Evolutionary conservation across 2,329 filamentous ascomycete genomes (phyloP), one percentile per base, ranked within the genome.

Genomic region (Botryotinia narcissicola): DNA sequence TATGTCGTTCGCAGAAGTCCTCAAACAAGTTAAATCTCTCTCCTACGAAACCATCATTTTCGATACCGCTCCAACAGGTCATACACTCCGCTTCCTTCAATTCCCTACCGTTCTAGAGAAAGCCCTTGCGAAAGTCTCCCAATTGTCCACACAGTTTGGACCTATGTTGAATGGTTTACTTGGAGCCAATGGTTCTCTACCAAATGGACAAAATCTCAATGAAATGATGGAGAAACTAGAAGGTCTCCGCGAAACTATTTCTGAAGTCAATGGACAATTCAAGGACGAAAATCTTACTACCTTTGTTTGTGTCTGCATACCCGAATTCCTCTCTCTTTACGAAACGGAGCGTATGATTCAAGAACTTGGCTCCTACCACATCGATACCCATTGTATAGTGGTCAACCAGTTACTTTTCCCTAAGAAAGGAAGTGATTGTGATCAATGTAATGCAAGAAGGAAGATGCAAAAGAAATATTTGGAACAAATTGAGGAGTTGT

Each of bases 391-490:
- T 85, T 91, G 92, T 81, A 98, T 99, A 82, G 96, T 99, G 63
- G 96, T 99, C 80, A 99, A 99, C 84, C 96, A 99, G 87, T 87
- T 99, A 78, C 86, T 99, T 73, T 99, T 97, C 85, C 96, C 96
- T 29, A 93, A 93, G 83, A 88, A 91, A 77, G 91, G 91, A 71
- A 97, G 92, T 81, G 88, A 90, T 51, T 99, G 96, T 83, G 94
- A 98, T 76, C 96, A 99, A 86, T 99, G 96, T 84, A 97, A 94
- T 81, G 93, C 96, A 63, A 87, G 96, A 77, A 87, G 95, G 80
- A 97, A 97, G 86, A 99, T 99, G 96, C 96, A 99, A 87, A 96
- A 94, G 87, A 99, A 99, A 86, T 99, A 99, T 82, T 87, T 99
- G 61, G 95, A 98, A 81, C 95, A 99, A 87, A 98, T 98, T 80